A percentile compares a stretch with the other conserved stretches of the same genome.
Conservation (phyloP, 345 rosid genomes). For the Syzygium jambos region DNA sequence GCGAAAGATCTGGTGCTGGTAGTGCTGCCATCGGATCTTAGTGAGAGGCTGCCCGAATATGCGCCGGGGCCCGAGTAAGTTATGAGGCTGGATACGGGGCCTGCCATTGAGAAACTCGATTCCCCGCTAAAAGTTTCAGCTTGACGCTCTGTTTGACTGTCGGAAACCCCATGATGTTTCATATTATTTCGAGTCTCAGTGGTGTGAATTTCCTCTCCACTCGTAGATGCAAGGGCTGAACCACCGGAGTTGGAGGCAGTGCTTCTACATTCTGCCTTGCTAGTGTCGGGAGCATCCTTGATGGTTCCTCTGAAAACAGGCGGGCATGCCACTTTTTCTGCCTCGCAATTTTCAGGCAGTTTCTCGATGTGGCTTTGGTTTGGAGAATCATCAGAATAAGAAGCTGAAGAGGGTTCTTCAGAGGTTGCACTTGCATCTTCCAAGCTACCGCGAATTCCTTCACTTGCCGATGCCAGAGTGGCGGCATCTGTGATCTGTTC, state of each 20-base stretch:
- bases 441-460: background rate
- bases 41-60: slow-evolving; percentile 70
- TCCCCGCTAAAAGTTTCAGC: slow-evolving; percentile 36
- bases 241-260: slow-evolving; percentile 10
- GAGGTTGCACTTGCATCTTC: background rate
- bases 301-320: background rate
- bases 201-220: slow-evolving; percentile 5
- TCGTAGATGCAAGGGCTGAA: slow-evolving; percentile 3
- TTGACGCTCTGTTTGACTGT: slow-evolving; percentile 12
- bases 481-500: background rate
- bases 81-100: slow-evolving; percentile 44
- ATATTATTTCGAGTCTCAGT: slow-evolving; percentile 3
- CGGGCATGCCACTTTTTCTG: background rate
- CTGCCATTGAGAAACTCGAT: slow-evolving; percentile 69
- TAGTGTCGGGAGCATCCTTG: background rate
- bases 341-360: background rate
- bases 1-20: slow-evolving; percentile 91
- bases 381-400: slow-evolving; percentile 1
- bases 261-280: slow-evolving; percentile 2
- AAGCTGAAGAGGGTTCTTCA: slow-evolving; percentile 1
- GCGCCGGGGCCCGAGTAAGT: slow-evolving; percentile 60
- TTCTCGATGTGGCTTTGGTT: slow-evolving; percentile 1
- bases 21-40: slow-evolving; percentile 87
- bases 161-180: slow-evolving; percentile 9
- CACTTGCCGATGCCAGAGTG: background rate